phyloP scores from a whole-genome alignment of 257 asterid genomes.

The Forsythia viridissima region DNA sequence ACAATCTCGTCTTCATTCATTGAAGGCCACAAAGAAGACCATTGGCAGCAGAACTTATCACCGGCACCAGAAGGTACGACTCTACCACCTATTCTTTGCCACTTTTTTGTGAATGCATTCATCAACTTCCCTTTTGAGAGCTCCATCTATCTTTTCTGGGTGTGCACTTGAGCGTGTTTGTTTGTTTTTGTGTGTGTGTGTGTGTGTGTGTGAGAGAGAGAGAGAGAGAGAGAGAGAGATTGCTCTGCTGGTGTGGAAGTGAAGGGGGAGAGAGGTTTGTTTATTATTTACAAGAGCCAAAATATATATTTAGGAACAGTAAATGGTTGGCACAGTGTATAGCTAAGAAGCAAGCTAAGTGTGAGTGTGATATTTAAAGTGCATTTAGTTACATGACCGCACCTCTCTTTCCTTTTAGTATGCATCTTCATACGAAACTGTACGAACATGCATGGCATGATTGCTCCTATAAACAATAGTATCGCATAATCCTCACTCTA shows the following conservation, averaged over 20 bases:
- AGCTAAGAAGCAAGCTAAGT: slow-evolving; percentile 51
- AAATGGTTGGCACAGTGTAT: slow-evolving; percentile 39
- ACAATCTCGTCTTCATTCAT: slow-evolving; percentile 47
- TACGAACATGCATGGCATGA: slow-evolving; percentile 71
- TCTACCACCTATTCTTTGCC: slow-evolving; percentile 41
- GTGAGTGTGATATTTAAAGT: slow-evolving; percentile 38
- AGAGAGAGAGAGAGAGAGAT: slow-evolving; percentile 14
- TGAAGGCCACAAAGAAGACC: slow-evolving; percentile 48
- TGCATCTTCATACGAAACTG: slow-evolving; percentile 53
- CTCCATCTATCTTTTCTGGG: slow-evolving; percentile 30
- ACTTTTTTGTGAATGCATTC: slow-evolving; percentile 50
- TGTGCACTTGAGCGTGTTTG: not conserved
- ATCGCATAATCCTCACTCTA: slow-evolving; percentile 27
- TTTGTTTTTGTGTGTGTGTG: not conserved
- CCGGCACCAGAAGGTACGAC: slow-evolving; percentile 44
- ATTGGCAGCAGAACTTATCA: slow-evolving; percentile 54
- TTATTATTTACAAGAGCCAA: slow-evolving; percentile 59
- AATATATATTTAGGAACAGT: slow-evolving; percentile 30
- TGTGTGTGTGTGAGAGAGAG: no score
- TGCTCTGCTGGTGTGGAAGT: slow-evolving; percentile 36
- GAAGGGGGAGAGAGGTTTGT: slow-evolving; percentile 38
- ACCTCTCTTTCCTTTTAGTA: slow-evolving; percentile 30
- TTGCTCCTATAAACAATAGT: slow-evolving; percentile 14
- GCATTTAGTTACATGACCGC: slow-evolving; percentile 26
- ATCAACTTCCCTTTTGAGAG: slow-evolving; percentile 40